Evolutionary conservation across 2,329 filamentous ascomycete genomes (phyloP).

Genomic region (Phaeosphaeriaceae sp.): DNA sequence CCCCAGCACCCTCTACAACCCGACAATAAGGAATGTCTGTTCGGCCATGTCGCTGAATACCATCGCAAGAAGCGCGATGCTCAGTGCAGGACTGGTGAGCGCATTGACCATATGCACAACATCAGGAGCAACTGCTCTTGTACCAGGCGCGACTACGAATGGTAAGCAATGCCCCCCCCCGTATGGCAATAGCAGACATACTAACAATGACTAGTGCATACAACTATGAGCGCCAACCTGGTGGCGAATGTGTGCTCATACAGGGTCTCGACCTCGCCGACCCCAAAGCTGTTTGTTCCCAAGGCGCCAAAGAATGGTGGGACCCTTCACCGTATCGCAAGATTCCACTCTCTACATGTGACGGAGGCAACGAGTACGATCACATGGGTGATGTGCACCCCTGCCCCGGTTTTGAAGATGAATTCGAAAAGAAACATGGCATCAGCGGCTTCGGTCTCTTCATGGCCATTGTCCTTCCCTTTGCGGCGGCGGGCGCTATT

Average conservation of each 20-base stretch:
- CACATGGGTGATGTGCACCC: slow-evolving; percentile 66
- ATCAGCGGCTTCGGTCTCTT: slow-evolving; percentile 78
- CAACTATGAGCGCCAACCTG: slow-evolving; percentile 83
- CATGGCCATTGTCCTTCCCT: slow-evolving; percentile 80
- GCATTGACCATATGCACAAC: slow-evolving; percentile 69
- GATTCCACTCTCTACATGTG: slow-evolving; percentile 87
- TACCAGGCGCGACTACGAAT: slow-evolving; percentile 87
- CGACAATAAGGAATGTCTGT: slow-evolving; percentile 81
- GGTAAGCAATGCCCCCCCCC: slow-evolving; percentile 67
- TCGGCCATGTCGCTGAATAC: slow-evolving; percentile 89
- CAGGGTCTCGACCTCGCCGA: slow-evolving; percentile 71
- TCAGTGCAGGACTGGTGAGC: slow-evolving; percentile 82
- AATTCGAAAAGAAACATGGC: slow-evolving; percentile 76
- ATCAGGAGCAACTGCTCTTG: slow-evolving; percentile 81
- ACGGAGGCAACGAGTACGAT: slow-evolving; percentile 77
- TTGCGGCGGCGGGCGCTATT: slow-evolving; percentile 71
- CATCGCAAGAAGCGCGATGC: slow-evolving; percentile 84
- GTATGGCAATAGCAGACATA: not conserved
- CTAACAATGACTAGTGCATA: slow-evolving; percentile 71
- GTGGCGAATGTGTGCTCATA: slow-evolving; percentile 80
- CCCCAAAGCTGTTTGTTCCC: slow-evolving; percentile 64
- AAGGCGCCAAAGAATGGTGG: slow-evolving; percentile 81
- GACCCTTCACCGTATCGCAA: slow-evolving; percentile 87
- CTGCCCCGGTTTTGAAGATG: slow-evolving; percentile 81
- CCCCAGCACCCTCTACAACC: slow-evolving; percentile 83